Evolutionary conservation across 495 filamentous ascomycete genomes (phyloP), one percentile per base, ranked within the genome.

Genomic region (Daldinia caldariorum): DNA sequence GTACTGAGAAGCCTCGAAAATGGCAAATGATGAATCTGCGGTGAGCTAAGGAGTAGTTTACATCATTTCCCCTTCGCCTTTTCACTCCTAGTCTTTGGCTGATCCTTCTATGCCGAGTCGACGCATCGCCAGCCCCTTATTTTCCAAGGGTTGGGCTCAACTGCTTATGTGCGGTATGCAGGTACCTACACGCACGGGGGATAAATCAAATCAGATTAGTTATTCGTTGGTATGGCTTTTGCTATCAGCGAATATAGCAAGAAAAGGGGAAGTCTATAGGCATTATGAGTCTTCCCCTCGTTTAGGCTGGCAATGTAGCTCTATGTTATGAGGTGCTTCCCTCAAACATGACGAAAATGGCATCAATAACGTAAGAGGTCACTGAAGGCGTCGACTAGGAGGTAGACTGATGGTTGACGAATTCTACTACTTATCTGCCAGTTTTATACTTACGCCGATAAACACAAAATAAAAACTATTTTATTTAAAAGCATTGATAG

Each of bases 1-100:
- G 10, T 53, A 22, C 29, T 31, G 49, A 13, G 49, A 53, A 22
- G 8, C 18, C 49, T 53, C 49, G 22, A 32, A 32, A 31, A n/a
- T 16, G 26, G 3, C 3, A 3, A 26, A 26, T 26, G 26, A 26
- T 3, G 49, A 53, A 53, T 16, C 13, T 18, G 49, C 49, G 22
- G 29, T 31, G 49, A 32, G 31, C 49, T 32, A 9, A 10, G 49
- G 49, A 16, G 49, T 47, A 3, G 2, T 16, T 47, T 9, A 47
- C 9, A 47, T 18, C 14, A 22, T 47, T 22, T 6, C 16, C 16
- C 43, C 10, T 35, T 39, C 35, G 41, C 58, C 26, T 22, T n/a
- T 66, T 18, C 22, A 53, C 63, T 26, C 26, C 54, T 53, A n/a
- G 63, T 53, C 20, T 47, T 50, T 59, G 53, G 18, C 47, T 51